Conservation (phyloP, 192 early-diverging fungal genomes). For the Pilobolus umbonatus region DNA sequence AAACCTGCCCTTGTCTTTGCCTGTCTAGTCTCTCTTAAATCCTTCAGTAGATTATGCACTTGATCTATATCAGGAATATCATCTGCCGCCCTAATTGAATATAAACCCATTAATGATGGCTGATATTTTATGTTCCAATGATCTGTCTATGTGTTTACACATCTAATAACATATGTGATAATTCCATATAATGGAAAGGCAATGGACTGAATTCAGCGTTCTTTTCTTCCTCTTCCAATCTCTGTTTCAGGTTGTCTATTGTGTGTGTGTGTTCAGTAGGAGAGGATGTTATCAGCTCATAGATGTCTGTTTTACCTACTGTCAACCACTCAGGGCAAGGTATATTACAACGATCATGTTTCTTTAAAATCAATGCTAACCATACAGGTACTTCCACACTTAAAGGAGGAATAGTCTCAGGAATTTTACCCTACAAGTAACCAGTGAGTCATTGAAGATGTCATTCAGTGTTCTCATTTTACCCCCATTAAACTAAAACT, state of each 20-base stretch:
- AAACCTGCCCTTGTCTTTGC: conserved; percentile 76
- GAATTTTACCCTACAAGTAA: too few relatives aligned
- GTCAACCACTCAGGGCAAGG: conserved; percentile 79
- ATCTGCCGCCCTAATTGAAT: conserved; percentile 62
- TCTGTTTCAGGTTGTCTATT: conserved; percentile 58
- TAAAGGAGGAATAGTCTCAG: too few relatives aligned
- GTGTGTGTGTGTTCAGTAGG: too few relatives aligned
- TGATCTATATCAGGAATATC: conserved; percentile 73
- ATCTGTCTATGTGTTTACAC: conserved; percentile 41
- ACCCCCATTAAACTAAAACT: conserved; percentile 72
- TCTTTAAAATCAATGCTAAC: conserved; percentile 82
- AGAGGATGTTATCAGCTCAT: neutral
- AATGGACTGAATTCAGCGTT: conserved; percentile 59
- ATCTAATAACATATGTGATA: conserved; percentile 72
- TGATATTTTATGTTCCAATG: neutral
- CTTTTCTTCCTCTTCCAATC: conserved; percentile 65
- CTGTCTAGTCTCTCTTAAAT: conserved; percentile 78
- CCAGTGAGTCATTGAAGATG: too few relatives aligned
- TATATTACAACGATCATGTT: conserved; percentile 76
- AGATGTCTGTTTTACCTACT: conserved; percentile 41
- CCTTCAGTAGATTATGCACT: conserved; percentile 73
- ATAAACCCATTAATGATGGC: neutral
- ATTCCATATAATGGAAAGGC: conserved; percentile 80
- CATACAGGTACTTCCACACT: conserved; percentile 77
- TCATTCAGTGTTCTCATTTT: conserved; percentile 2